phyloP scores from a whole-genome alignment of 306 rosid genomes.

The Lathyrus oleraceus region DNA sequence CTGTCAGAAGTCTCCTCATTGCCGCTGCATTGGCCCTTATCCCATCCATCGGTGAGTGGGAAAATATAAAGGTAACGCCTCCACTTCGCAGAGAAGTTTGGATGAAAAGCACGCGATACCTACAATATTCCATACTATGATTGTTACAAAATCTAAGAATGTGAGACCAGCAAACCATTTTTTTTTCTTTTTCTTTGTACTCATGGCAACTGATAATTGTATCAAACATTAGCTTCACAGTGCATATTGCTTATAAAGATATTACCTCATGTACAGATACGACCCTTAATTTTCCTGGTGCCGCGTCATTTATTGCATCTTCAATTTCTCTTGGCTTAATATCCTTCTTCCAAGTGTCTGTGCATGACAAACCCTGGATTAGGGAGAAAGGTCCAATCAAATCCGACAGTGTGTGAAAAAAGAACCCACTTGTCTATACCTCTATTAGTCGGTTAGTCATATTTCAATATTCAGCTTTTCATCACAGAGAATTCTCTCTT shows the following conservation, averaged over 20 bases:
- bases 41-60: slow-evolving; percentile 61
- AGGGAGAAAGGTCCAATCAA: slow-evolving; percentile 30
- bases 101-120: slow-evolving; percentile 93
- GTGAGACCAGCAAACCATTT: slow-evolving; percentile 14
- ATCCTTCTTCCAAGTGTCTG: slow-evolving; percentile 93
- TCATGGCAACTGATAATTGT: slow-evolving; percentile 20
- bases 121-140: slow-evolving; percentile 39
- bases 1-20: slow-evolving; percentile 41
- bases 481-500: background rate
- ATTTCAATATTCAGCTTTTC: background rate
- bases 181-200: background rate
- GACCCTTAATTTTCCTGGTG: slow-evolving; percentile 73
- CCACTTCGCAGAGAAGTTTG: slow-evolving; percentile 95
- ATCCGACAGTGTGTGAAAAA: slow-evolving; percentile 10
- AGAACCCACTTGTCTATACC: background rate
- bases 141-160: slow-evolving; percentile 21
- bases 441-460: background rate
- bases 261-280: slow-evolving; percentile 72
- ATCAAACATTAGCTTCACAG: slow-evolving; percentile 21
- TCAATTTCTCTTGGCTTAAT: slow-evolving; percentile 64
- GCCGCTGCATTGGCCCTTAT: slow-evolving; percentile 39
- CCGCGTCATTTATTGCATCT: slow-evolving; percentile 69
- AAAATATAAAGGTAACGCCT: slow-evolving; percentile 86
- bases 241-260: slow-evolving; percentile 30
- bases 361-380: slow-evolving; percentile 21